These are phyloP conservation scores for Cicer chorassanicum DNA, from an alignment of 306 rosid genomes.

Conservation along the genomic window DNA sequence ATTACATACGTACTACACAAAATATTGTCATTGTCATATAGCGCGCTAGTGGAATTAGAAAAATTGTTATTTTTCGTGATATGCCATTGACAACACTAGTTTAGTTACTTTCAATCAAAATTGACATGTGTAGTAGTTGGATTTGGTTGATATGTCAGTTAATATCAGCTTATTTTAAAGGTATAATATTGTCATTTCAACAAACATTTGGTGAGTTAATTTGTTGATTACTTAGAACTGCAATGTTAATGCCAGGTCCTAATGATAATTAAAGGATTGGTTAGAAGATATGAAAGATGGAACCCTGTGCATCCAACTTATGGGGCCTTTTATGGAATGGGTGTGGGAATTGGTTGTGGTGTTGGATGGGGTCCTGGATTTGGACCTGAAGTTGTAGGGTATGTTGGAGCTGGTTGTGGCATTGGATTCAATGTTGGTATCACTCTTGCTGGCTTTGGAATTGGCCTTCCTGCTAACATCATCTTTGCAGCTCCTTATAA, in stretches of 20 bases:
- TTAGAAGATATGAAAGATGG: slow-evolving; percentile 80
- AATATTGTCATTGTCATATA: too few species aligned
- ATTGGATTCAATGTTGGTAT: slow-evolving; percentile 87
- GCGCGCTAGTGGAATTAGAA: too few species aligned
- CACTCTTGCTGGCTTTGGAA: slow-evolving; percentile 77
- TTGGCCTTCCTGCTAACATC: slow-evolving; percentile 80
- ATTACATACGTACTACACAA: too few species aligned
- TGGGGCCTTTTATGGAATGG: slow-evolving; percentile 98
- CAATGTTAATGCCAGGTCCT: slow-evolving; percentile 52
- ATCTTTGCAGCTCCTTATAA: slow-evolving; percentile 60
- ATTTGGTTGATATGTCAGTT: background rate
- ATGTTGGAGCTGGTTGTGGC: slow-evolving; percentile 98
- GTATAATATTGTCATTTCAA: background rate
- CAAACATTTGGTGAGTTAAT: background rate
- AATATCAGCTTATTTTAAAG: too few species aligned
- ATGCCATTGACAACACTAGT: too few species aligned
- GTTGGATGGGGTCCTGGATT: slow-evolving; percentile 99
- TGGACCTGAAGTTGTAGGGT: slow-evolving; percentile 92
- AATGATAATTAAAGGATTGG: slow-evolving; percentile 83
- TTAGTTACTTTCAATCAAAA: background rate
- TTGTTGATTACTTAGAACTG: slow-evolving; percentile 6
- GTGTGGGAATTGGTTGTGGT: slow-evolving; percentile 93
- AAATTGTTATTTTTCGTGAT: too few species aligned
- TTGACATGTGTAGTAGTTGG: background rate
- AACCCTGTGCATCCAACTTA: slow-evolving; percentile 88